Evolutionary conservation across 441 rosid species (phyloP), one percentile per base, ranked within the genome.

Genomic region (Erodium texanum): DNA sequence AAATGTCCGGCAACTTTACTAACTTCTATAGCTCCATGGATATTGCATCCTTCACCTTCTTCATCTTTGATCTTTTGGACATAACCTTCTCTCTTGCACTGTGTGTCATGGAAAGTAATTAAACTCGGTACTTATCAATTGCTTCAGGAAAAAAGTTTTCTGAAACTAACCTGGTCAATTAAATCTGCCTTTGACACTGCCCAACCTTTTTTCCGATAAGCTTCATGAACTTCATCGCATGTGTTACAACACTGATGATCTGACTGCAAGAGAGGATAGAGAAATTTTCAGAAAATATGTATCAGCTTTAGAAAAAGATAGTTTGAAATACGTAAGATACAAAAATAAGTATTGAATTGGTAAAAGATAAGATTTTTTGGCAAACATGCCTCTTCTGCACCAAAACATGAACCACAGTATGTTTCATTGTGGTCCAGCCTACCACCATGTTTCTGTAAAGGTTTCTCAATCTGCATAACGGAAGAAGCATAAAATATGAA

Each of bases 151-250:
- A 19, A 54, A 2, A 19, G 34, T 10, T 24, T 18, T 2, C 62
- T 16, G 12, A 58, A 58, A 64, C 66, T 27, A 15, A 91, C 99
- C 97, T 94, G 98, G 77, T 92, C 99, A 52, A 95, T 79, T 64
- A 80, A n/a, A 77, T 89, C 94, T 5, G 88, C 86, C 84, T 92
- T 86, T 24, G 99, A 74, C 65, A 94, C 32, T 0, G 86, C 93
- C 99, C 99, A 92, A 32, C 99, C 99, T 86, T 88, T 94, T 82
- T 83, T 92, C 71, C 88, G 78, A 77, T 94, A 94, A 69, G 98
- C 97, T 76, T 88, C 98, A 70, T 87, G 99, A 74, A 94, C 99
- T 22, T 92, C 99, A 77, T 94, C 99, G 67, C 99, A 94, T 61
- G 85, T 68, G 78, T 92, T 92, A 71, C 99, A 94, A 41, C 98